Evolutionary conservation across 2,329 filamentous ascomycete genomes (phyloP).

Genomic region (Colletotrichum sp.): DNA sequence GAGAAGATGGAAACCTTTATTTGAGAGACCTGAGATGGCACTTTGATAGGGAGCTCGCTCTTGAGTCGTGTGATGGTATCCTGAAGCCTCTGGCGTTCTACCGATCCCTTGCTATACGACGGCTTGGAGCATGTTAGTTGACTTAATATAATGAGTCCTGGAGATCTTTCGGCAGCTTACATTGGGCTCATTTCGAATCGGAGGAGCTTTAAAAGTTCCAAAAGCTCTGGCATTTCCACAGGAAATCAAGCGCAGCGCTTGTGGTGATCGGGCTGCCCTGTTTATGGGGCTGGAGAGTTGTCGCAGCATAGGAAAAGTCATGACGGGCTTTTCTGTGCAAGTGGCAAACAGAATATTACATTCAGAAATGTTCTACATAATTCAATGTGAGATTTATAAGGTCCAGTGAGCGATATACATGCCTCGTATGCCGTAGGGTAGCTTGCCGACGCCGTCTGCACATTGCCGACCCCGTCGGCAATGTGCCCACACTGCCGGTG

Average conservation of each 20-base stretch:
- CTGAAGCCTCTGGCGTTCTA: background rate
- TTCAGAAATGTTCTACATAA: accelerated
- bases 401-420: background rate
- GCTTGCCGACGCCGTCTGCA: accelerated
- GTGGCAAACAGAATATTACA: background rate
- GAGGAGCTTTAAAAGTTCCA: conserved; percentile 86
- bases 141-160: conserved; percentile 32
- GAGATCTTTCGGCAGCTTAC: conserved; percentile 59
- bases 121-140: conserved; percentile 24
- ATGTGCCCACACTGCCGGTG: background rate
- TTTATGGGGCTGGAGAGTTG: background rate
- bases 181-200: conserved; percentile 90
- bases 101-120: background rate
- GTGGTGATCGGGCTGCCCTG: background rate
- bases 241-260: background rate
- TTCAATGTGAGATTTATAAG: background rate
- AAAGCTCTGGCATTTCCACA: conserved; percentile 40
- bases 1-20: background rate
- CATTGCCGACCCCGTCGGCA: background rate
- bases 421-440: accelerated
- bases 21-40: background rate
- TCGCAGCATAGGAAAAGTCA: background rate
- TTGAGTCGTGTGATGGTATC: background rate
- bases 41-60: background rate
- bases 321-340: background rate